Conservation (phyloP, 345 rosid species). For the Salix arbutifolia region DNA sequence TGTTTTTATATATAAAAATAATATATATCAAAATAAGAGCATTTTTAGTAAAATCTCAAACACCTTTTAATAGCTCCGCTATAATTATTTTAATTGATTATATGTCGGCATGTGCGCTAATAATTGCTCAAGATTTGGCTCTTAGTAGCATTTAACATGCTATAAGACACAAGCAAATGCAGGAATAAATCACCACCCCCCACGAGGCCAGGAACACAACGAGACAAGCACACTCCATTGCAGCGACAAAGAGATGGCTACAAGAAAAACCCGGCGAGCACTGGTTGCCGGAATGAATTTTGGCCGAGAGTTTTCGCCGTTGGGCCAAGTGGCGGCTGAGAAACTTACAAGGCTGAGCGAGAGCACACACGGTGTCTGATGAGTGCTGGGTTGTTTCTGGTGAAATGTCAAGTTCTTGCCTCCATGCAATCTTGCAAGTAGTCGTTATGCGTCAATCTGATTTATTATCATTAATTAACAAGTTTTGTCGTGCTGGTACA, state of each 20-base stretch:
- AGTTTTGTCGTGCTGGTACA: background rate
- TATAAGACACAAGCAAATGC: background rate
- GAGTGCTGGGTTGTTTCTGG: background rate
- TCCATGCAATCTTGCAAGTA: rapidly evolving
- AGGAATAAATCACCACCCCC: background rate
- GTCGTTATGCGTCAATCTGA: background rate
- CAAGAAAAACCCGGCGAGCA: background rate
- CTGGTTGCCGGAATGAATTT: background rate
- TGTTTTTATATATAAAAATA: no score
- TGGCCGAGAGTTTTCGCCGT: background rate
- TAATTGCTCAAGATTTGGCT: background rate
- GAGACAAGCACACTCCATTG: background rate
- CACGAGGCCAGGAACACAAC: background rate
- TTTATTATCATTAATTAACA: background rate
- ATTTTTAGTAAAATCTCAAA: no score
- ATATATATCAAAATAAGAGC: no score
- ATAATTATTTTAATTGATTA: no score
- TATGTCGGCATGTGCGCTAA: background rate
- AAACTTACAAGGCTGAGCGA: rapidly evolving
- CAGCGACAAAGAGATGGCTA: background rate
- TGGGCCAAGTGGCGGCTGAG: background rate
- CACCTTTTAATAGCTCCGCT: no score
- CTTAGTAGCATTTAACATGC: background rate
- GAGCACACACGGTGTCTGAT: background rate
- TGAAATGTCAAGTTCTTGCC: background rate